phyloP scores from a whole-genome alignment of 139 green algal genomes.

The Micromonas commoda region DNA sequence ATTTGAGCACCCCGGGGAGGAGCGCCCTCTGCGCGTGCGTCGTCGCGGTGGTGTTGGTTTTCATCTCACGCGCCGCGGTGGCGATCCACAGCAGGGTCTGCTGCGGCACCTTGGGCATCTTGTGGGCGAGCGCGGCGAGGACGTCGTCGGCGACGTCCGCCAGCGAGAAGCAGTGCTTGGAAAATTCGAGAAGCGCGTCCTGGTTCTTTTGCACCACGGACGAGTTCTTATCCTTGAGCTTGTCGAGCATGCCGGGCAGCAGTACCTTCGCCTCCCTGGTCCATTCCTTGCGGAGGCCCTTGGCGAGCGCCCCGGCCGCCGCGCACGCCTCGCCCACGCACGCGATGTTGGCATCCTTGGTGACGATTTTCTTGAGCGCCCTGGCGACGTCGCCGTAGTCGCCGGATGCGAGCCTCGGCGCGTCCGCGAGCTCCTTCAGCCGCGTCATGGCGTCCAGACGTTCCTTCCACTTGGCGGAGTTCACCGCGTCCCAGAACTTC shows the following conservation, averaged over 20 bases:
- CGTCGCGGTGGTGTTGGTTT: background rate
- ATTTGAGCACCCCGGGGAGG: constrained; percentile 53
- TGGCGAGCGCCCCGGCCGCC: constrained; percentile 36
- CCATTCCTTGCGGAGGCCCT: background rate
- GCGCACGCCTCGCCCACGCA: constrained; percentile 62
- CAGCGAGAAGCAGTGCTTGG: constrained; percentile 19
- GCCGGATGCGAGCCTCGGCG: constrained; percentile 36
- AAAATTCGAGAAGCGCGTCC: constrained; percentile 48
- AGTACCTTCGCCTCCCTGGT: constrained; percentile 6
- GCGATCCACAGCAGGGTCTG: constrained; percentile 15
- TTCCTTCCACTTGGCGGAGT: constrained; percentile 79
- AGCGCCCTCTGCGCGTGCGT: background rate
- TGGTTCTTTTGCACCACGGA: constrained; percentile 50
- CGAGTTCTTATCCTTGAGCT: constrained; percentile 86
- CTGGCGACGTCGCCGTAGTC: constrained; percentile 66
- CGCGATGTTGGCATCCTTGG: constrained; percentile 76
- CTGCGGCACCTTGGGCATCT: constrained; percentile 19
- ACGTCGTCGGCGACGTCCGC: constrained; percentile 31
- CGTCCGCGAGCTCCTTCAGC: constrained; percentile 50
- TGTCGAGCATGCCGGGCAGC: constrained; percentile 59
- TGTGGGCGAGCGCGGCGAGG: constrained; percentile 2
- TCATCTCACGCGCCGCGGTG: background rate
- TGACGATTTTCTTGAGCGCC: constrained; percentile 73
- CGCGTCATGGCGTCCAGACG: constrained; percentile 58
- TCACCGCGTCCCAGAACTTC: constrained; percentile 67